Conservation (phyloP, 768 basidiomycete species). For the Lactarius sp. region DNA sequence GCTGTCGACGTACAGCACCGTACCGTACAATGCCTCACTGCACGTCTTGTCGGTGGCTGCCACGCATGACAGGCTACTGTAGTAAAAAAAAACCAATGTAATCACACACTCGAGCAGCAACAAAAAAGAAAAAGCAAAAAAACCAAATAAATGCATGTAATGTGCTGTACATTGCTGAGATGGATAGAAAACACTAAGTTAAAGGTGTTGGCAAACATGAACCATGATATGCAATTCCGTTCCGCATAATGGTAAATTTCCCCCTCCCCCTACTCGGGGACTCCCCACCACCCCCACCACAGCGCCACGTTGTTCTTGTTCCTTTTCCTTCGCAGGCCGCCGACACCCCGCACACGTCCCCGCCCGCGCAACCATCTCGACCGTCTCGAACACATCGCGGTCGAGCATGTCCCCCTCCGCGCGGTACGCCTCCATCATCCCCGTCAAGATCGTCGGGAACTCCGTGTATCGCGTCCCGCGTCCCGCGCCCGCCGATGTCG, state of each 20-base stretch:
- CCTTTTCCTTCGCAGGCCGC: slow-evolving; percentile 27
- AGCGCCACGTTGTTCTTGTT: background rate
- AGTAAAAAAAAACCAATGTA: too few relatives aligned
- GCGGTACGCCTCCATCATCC: slow-evolving; percentile 95
- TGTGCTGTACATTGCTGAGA: slow-evolving; percentile 30
- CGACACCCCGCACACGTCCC: slow-evolving; percentile 51
- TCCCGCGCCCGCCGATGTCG: slow-evolving; percentile 37
- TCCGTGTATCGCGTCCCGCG: slow-evolving; percentile 73
- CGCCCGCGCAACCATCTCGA: slow-evolving; percentile 53
- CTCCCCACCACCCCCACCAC: slow-evolving; percentile 13
- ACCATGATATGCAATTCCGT: slow-evolving; percentile 56
- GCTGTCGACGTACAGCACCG: too few relatives aligned
- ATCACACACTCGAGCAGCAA: background rate
- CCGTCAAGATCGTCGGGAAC: slow-evolving; percentile 83
- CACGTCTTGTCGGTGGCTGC: too few relatives aligned
- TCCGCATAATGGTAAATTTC: slow-evolving; percentile 49
- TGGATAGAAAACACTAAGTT: slow-evolving; percentile 23
- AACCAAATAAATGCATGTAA: slow-evolving; percentile 19
- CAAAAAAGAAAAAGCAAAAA: background rate
- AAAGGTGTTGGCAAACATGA: slow-evolving; percentile 34
- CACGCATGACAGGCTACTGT: too few relatives aligned
- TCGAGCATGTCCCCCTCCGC: slow-evolving; percentile 87
- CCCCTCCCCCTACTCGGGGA: background rate
- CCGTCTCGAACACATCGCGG: slow-evolving; percentile 72
- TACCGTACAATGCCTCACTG: too few relatives aligned